Percentiles rank a stretch among this genome's conserved stretches.
These are phyloP conservation scores for Arthroderma sp. DNA, from an alignment of 2,329 filamentous ascomycete genomes.

Conservation along the genomic window DNA sequence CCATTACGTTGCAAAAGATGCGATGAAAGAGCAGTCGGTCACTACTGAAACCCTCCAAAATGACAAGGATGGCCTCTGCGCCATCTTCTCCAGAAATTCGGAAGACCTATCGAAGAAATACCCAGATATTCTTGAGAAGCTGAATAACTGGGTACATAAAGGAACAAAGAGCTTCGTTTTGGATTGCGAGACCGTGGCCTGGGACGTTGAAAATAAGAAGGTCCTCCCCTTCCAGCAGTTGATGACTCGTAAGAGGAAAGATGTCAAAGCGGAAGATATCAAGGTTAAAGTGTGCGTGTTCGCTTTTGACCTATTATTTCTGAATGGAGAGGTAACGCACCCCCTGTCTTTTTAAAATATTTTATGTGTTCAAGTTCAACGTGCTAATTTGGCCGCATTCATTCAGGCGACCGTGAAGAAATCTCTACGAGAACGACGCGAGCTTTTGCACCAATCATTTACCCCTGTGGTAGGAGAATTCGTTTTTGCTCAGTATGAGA, in stretches of 20 bases:
- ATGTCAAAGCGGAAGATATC: constrained; percentile 88
- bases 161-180: constrained; percentile 90
- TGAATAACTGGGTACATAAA: constrained; percentile 77
- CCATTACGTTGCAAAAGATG: constrained; percentile 81
- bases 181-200: constrained; percentile 96
- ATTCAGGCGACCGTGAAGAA: constrained; percentile 64
- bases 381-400: constrained; percentile 13
- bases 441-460: constrained; percentile 62
- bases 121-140: constrained; percentile 80
- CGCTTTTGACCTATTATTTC: constrained; percentile 85
- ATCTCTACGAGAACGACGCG: constrained; percentile 68
- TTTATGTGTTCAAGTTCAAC: not conserved
- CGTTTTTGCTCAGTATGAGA: constrained; percentile 70
- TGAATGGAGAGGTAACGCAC: constrained; percentile 61
- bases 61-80: constrained; percentile 57
- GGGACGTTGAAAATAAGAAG: constrained; percentile 91
- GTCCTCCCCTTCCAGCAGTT: constrained; percentile 93
- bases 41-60: constrained; percentile 50
- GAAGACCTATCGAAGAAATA: constrained; percentile 97
- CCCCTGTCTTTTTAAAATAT: not conserved
- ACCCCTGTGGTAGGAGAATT: constrained; percentile 76
- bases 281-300: constrained; percentile 97
- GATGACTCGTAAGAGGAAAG: constrained; percentile 96
- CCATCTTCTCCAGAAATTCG: constrained; percentile 94
- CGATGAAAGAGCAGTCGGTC: constrained; percentile 54